These are phyloP conservation scores for Camellia granthamiana DNA, from an alignment of 148 eudicot species.

Conservation along the genomic window DNA sequence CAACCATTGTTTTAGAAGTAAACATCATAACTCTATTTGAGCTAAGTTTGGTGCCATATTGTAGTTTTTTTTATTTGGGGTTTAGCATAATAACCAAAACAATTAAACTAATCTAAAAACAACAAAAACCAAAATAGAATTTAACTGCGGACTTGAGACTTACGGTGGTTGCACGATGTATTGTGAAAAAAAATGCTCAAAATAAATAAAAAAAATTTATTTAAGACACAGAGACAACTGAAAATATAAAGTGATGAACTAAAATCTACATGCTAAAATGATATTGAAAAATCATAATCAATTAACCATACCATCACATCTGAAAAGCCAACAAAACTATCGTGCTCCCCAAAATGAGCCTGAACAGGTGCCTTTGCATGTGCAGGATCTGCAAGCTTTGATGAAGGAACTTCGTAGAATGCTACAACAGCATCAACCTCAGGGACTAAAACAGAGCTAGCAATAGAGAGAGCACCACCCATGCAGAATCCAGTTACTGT, in stretches of 20 bases:
- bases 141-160: background rate
- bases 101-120: too few relatives aligned
- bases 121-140: too few relatives aligned
- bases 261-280: background rate
- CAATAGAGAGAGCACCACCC: slow-evolving; percentile 94
- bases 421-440: slow-evolving; percentile 44
- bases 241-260: background rate
- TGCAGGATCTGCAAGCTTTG: slow-evolving; percentile 72
- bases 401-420: slow-evolving; percentile 83
- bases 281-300: background rate
- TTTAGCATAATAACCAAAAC: too few relatives aligned
- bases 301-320: slow-evolving; percentile 61
- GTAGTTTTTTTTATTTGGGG: too few relatives aligned
- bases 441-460: slow-evolving; percentile 51
- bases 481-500: slow-evolving; percentile 96
- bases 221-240: background rate
- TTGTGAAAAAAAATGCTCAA: background rate
- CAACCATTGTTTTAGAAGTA: too few relatives aligned
- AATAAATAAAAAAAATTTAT: background rate
- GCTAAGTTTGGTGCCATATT: too few relatives aligned
- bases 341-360: too few relatives aligned
- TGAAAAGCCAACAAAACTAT: slow-evolving; percentile 69
- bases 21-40: too few relatives aligned
- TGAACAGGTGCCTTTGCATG: slow-evolving; percentile 46
- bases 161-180: background rate